Evolutionary conservation across 108 stramenopile genomes (phyloP), one percentile per base, ranked within the genome.

Genomic region (Cylindrotheca fusiformis): DNA sequence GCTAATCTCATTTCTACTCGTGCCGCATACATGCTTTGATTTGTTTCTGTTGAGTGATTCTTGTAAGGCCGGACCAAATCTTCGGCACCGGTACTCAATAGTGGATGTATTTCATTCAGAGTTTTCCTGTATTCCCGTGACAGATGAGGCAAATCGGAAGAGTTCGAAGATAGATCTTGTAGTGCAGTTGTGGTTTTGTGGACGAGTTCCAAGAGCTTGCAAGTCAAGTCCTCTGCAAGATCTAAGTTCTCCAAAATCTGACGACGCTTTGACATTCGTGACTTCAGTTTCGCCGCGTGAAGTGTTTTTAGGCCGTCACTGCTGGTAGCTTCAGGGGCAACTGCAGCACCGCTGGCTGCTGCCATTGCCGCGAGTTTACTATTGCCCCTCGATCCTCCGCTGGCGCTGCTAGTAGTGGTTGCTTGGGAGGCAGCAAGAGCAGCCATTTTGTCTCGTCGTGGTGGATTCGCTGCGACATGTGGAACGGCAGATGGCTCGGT

Each of bases 21-120:
- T n/a, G 79, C 74, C n/a, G 74, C 74, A 29, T 80, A 80, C 79
- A 80, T 80, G 50, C 74, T 80, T 33, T 68, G 71, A 18, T 61
- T 69, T 6, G 64, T 62, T 41, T 70, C 64, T 24, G 28, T 60
- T 2, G 69, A 41, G 58, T 80, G 79, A 56, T 80, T 80, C 49
- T 80, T 60, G 32, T 75, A 80, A 17, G 79, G 54, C 31, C 60
- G 36, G 23, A 80, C 58, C 33, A 80, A 55, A 20, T 67, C 56
- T 45, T 67, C 57, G n/a, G 72, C 57, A 36, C 54, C 52, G 3
- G 65, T 52, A 22, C 59, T 49, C 1, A 80, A 58, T 18, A 75
- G 36, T 3, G 70, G 64, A 48, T 80, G 79, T 19, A 80, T 60
- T 18, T 71, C 68, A 48, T 70, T 65, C 17, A 80, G 60, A 2